Conservation (phyloP, 305 asterid genomes). For the Ajuga reptans region DNA sequence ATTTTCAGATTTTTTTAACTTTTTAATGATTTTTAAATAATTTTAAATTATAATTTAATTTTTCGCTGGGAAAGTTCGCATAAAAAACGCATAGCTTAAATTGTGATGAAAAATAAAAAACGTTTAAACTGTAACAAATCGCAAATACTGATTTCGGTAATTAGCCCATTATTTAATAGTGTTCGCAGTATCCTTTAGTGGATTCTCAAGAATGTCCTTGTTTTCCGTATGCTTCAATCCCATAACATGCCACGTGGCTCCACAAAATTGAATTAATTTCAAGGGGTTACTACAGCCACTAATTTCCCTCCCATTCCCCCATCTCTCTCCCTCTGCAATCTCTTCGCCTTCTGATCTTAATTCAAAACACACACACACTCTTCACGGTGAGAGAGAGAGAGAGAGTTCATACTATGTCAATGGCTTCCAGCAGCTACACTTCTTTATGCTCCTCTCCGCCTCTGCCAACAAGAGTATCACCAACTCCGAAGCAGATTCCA, state of each 20-base stretch:
- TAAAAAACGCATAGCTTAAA: too few relatives aligned
- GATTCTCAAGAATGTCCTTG: conserved; percentile 9
- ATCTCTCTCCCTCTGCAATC: background rate
- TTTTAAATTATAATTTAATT: too few relatives aligned
- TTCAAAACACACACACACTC: background rate
- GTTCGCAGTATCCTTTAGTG: background rate
- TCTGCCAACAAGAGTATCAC: conserved; percentile 25
- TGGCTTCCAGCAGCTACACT: conserved; percentile 54
- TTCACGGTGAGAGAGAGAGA: background rate
- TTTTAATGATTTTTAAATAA: too few relatives aligned
- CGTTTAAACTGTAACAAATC: too few relatives aligned
- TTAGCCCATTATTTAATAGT: too few relatives aligned
- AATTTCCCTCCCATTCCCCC: conserved; percentile 14
- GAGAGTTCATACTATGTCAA: background rate
- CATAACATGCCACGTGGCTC: conserved; percentile 41
- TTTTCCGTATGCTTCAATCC: background rate
- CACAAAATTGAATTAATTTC: conserved; percentile 23
- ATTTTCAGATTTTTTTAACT: too few relatives aligned
- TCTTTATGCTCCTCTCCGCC: conserved; percentile 49
- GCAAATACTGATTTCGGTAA: too few relatives aligned
- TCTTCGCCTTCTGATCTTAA: background rate
- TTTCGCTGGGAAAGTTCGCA: too few relatives aligned
- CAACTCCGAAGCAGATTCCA: conserved; percentile 32
- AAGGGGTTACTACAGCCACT: conserved; percentile 42
- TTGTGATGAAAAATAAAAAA: too few relatives aligned